Conservation (phyloP, 352 stramenopile genomes). For the Phytophthora pluvialis region DNA sequence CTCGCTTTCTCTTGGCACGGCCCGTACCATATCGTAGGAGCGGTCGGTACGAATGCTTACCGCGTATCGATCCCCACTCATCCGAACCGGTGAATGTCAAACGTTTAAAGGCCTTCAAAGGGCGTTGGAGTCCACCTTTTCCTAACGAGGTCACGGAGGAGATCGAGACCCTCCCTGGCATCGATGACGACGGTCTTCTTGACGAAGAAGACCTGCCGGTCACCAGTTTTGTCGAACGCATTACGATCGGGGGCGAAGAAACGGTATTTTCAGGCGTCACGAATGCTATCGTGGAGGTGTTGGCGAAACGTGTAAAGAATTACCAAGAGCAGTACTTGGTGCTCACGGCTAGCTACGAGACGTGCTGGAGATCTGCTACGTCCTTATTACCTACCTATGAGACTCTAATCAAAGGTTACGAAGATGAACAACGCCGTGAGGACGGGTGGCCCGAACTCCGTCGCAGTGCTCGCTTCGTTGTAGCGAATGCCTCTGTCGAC, state of each 20-base stretch:
- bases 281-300: background rate
- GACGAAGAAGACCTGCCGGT: background rate
- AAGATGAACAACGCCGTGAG: background rate
- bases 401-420: background rate
- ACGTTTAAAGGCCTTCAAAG: background rate
- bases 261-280: background rate
- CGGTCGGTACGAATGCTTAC: no score
- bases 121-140: background rate
- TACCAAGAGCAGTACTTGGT: background rate
- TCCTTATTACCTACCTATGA: background rate
- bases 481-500: conserved; percentile 8
- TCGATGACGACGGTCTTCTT: background rate
- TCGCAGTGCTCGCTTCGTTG: background rate
- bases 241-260: background rate
- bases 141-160: background rate
- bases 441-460: background rate
- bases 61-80: background rate
- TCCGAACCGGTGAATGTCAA: background rate
- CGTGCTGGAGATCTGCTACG: background rate
- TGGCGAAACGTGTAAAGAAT: background rate
- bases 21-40: no score
- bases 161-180: background rate
- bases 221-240: background rate
- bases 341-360: background rate
- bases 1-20: no score